Percentiles rank a stretch among this genome's conserved stretches.
Evolutionary conservation across 306 rosid genomes (phyloP).

Genomic region (Notholithocarpus densiflorus): DNA sequence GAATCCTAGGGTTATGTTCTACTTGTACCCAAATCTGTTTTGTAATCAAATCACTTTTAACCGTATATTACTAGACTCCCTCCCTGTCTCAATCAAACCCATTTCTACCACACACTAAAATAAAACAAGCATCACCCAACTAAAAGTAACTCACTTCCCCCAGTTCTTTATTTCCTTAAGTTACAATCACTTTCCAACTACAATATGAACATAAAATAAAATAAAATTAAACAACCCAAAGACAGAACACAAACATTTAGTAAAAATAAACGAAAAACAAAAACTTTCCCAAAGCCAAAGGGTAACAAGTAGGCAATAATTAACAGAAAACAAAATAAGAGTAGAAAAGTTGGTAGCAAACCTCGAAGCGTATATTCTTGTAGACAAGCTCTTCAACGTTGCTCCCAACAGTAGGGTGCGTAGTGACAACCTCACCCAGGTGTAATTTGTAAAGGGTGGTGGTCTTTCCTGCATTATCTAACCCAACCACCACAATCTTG

Average conservation of each 20-base stretch:
- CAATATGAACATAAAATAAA: not conserved
- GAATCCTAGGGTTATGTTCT: too few relatives aligned
- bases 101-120: not conserved
- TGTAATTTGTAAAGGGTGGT: constrained; percentile 95
- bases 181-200: not conserved
- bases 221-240: not conserved
- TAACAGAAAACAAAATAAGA: not conserved
- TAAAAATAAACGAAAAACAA: not conserved
- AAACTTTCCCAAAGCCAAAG: too few relatives aligned
- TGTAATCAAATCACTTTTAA: too few relatives aligned
- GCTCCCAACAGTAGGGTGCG: constrained; percentile 97
- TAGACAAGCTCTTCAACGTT: constrained; percentile 96
- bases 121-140: not conserved
- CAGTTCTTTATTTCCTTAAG: not conserved
- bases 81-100: not conserved
- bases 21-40: too few relatives aligned
- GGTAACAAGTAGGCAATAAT: constrained; percentile 1
- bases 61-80: not conserved
- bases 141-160: not conserved
- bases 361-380: constrained; percentile 97
- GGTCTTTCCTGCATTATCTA: constrained; percentile 97
- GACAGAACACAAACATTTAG: too few relatives aligned
- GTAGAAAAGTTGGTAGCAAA: constrained; percentile 3
- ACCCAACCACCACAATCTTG: constrained; percentile 90
- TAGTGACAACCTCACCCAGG: constrained; percentile 96